Conservation (phyloP, 257 asterid genomes). For the Vinca minor region DNA sequence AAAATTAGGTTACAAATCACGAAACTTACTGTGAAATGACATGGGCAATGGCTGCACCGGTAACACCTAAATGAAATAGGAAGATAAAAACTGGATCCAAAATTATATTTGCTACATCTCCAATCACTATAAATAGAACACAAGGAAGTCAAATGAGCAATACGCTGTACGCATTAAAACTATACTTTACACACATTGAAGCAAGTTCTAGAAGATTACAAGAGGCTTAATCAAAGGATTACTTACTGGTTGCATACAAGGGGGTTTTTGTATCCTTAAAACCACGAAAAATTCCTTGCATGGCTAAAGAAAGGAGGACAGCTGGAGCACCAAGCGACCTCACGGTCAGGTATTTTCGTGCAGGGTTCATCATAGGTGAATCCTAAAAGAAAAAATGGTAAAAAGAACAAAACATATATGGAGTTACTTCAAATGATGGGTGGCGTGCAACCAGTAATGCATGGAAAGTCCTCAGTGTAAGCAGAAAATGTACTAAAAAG, state of each 20-base stretch:
- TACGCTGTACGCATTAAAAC: not conserved
- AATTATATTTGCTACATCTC: constrained; percentile 38
- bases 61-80: constrained; percentile 31
- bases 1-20: not conserved
- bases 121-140: constrained; percentile 29
- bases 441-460: too few relatives aligned
- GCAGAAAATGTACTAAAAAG: too few relatives aligned
- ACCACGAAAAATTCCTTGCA: constrained; percentile 53
- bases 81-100: constrained; percentile 44
- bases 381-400: too few relatives aligned
- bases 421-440: too few relatives aligned
- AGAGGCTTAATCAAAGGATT: constrained; percentile 1
- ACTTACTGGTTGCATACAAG: constrained; percentile 36
- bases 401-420: too few relatives aligned
- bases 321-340: constrained; percentile 58
- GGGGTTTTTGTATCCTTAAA: constrained; percentile 49
- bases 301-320: constrained; percentile 47
- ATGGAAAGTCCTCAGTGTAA: too few relatives aligned
- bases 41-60: constrained; percentile 51
- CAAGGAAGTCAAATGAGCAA: constrained; percentile 4
- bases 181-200: too few relatives aligned
- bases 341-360: constrained; percentile 31
- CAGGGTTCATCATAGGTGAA: constrained; percentile 46
- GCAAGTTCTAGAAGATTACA: too few relatives aligned
- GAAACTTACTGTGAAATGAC: constrained; percentile 44